Base-by-base conservation (phyloP, 345 rosid species). In the Gynandropsis gynandra region DNA sequence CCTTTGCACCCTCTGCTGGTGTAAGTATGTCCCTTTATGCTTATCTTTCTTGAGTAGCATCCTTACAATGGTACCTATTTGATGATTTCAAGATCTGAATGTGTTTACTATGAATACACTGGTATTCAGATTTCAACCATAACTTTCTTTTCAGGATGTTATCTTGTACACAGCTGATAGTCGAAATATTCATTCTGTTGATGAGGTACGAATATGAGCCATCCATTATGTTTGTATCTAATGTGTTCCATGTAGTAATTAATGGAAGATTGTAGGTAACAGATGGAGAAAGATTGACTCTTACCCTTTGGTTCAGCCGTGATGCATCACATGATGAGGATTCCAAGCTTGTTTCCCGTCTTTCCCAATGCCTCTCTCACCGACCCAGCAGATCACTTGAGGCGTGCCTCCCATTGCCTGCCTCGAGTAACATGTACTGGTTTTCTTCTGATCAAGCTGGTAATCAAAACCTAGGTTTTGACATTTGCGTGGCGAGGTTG, bases 151-250 rank as follows among this genome's bases (percentile, higher is more conserved):
- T 42, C 75, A 87, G 96, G 95, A 80, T 78, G 85, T 74, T 47
- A 70, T 75, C n/a, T 73, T 92, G 37, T 92, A 87, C 77, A 92
- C 93, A 43, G 95, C 95, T 56, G 98, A 92, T 72, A 72, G 73
- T 70, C 65, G 75, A 56, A 92, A 87, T 52, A 64, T 78, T 59
- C 95, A 87, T 71, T 82, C 86, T 0, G 96, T 92, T 19, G 89
- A 92, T 56, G 96, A 92, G 96, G 97, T 89, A 62, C 27, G 53
- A 0, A 4, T 29, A 0, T 16, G 33, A 46, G 21, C 34, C 21
- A 33, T 9, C 8, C 7, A 15, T 5, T 37, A 10, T 37, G 47
- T 58, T 14, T 14, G 12, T 47, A 10, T n/a, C 19, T 16, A 7
- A 8, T 33, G 8, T 37, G 14, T 7, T 33, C 44, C 4, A 24